Evolutionary conservation across 768 basidiomycete species (phyloP).

Genomic region (Termitomyces sp.): DNA sequence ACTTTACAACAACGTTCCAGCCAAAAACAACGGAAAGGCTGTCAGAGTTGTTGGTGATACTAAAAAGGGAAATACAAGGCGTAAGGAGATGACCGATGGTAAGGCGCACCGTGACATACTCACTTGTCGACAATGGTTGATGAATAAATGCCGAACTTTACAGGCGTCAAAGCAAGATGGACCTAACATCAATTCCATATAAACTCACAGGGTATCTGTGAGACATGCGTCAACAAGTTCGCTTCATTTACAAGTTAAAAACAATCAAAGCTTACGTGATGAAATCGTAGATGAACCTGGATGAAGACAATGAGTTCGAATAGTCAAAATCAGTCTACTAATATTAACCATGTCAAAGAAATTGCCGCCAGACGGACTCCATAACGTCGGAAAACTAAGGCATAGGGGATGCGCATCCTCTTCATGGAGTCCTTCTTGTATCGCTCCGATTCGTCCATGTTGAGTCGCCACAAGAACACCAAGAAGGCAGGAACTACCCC

Average conservation of each 20-base stretch:
- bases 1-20: conserved; percentile 87
- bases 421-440: conserved; percentile 83
- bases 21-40: conserved; percentile 68
- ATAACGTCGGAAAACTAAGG: conserved; percentile 76
- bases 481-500: conserved; percentile 77
- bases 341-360: conserved; percentile 64
- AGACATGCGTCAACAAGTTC: neutral
- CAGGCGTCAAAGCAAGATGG: conserved; percentile 1
- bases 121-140: conserved; percentile 71
- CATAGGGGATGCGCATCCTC: conserved; percentile 67
- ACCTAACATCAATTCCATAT: neutral
- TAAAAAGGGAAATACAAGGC: conserved; percentile 20
- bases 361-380: conserved; percentile 73
- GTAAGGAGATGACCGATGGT: neutral
- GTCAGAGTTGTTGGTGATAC: conserved; percentile 52
- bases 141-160: conserved; percentile 77
- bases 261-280: conserved; percentile 34
- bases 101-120: conserved; percentile 8
- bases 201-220: conserved; percentile 60
- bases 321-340: neutral
- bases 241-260: neutral
- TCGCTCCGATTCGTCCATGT: conserved; percentile 75
- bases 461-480: conserved; percentile 85
- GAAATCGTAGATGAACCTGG: conserved; percentile 2
- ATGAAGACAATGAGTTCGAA: neutral